These are phyloP conservation scores for Phytopythium delawarense DNA, from an alignment of 352 stramenopile species.

Conservation along the genomic window DNA sequence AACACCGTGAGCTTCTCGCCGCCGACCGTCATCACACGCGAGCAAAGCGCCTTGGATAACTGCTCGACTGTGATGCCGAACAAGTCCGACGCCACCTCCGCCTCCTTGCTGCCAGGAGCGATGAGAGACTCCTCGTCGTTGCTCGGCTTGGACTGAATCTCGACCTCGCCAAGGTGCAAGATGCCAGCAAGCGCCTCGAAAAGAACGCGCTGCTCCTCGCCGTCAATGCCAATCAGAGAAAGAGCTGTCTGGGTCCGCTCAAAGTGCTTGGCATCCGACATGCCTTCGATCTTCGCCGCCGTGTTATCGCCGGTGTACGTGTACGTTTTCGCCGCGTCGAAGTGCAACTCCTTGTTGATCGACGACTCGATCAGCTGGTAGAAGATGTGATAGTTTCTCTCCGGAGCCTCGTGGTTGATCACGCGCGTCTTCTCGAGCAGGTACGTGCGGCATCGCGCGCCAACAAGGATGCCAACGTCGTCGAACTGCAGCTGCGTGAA, in stretches of 20 bases:
- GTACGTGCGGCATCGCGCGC: constrained; percentile 95
- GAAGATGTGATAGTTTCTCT: constrained; percentile 98
- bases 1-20: constrained; percentile 66
- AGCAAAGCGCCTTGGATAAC: constrained; percentile 91
- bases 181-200: constrained; percentile 92
- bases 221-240: constrained; percentile 76
- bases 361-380: constrained; percentile 85
- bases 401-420: constrained; percentile 89
- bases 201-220: constrained; percentile 86
- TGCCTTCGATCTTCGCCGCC: constrained; percentile 63
- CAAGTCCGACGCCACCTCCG: constrained; percentile 66
- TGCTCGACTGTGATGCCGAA: constrained; percentile 88
- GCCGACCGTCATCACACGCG: constrained; percentile 80
- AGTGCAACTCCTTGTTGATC: constrained; percentile 37
- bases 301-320: constrained; percentile 66
- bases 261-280: constrained; percentile 80
- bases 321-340: constrained; percentile 52
- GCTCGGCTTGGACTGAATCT: constrained; percentile 59
- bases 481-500: constrained; percentile 97
- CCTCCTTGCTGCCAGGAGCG: constrained; percentile 30
- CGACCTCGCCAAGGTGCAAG: constrained; percentile 94
- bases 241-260: constrained; percentile 69
- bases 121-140: constrained; percentile 84
- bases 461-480: constrained; percentile 72
- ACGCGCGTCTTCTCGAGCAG: constrained; percentile 97